Conservation (phyloP, 2,329 filamentous ascomycete species). For the Alternaria gansuensis region DNA sequence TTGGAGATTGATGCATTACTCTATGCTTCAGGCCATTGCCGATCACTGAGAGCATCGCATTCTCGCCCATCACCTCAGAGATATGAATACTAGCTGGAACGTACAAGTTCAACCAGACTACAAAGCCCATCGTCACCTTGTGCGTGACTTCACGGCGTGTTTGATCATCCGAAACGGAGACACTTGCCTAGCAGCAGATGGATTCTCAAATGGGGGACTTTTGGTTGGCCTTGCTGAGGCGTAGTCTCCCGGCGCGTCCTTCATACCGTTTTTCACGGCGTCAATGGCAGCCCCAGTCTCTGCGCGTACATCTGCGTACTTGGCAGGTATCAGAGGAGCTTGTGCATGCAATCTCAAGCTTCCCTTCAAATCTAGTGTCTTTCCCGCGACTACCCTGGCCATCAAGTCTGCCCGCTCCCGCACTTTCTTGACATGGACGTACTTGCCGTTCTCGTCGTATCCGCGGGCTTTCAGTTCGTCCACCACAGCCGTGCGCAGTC, state of each 20-base stretch:
- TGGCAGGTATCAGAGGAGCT: conserved; percentile 38
- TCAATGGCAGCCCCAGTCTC: conserved; percentile 36
- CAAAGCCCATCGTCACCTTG: neutral
- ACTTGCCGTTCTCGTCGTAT: conserved; percentile 41
- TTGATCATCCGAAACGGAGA: neutral
- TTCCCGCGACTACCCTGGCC: conserved; percentile 12
- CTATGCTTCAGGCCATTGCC: neutral
- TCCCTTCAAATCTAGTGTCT: conserved; percentile 32
- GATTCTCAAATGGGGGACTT: neutral
- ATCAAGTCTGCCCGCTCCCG: conserved; percentile 7
- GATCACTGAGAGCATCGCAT: neutral
- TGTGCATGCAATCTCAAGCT: conserved; percentile 39
- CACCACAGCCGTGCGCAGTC: conserved; percentile 43
- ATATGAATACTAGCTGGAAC: neutral
- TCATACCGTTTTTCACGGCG: conserved; percentile 8
- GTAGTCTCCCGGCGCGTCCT: neutral
- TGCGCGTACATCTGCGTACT: conserved; percentile 37
- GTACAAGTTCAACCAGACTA: neutral
- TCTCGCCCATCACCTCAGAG: neutral
- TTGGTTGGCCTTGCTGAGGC: conserved; percentile 2
- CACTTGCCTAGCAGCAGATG: neutral
- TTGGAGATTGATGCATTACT: neutral
- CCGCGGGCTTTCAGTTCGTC: conserved; percentile 42
- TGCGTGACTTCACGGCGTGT: neutral
- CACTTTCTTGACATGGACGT: conserved; percentile 19